Conservation (phyloP, 208 protist genomes). For the Leishmania turanica region DNA sequence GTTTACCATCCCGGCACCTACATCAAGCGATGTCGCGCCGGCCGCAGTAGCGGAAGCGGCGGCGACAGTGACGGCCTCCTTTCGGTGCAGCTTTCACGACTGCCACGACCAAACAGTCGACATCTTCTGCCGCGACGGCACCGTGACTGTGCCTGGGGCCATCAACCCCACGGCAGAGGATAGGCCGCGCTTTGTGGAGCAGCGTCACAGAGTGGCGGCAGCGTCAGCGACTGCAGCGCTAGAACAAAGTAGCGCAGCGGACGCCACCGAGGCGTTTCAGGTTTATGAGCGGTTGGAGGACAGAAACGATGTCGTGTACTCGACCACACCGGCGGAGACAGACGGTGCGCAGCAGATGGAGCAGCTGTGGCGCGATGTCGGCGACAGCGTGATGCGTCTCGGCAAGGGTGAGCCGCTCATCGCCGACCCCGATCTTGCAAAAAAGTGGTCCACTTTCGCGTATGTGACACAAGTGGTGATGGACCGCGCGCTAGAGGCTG, state of each 20-base stretch:
- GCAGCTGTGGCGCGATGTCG: constrained; percentile 77
- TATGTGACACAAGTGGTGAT: constrained; percentile 64
- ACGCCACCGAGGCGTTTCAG: constrained; percentile 21
- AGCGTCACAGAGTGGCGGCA: constrained; percentile 13
- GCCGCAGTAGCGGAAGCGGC: not conserved
- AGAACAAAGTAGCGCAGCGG: constrained; percentile 19
- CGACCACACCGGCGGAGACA: constrained; percentile 34
- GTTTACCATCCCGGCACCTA: constrained; percentile 35
- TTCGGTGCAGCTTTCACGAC: constrained; percentile 65
- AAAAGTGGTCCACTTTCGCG: constrained; percentile 49
- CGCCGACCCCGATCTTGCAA: constrained; percentile 47
- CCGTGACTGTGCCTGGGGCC: constrained; percentile 55
- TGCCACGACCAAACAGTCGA: constrained; percentile 62
- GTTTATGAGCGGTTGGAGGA: constrained; percentile 29
- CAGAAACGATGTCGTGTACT: constrained; percentile 32
- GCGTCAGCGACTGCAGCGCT: constrained; percentile 16
- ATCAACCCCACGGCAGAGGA: constrained; percentile 64
- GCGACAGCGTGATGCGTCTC: constrained; percentile 44
- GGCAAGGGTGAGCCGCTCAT: constrained; percentile 44
- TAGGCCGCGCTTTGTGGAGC: constrained; percentile 35
- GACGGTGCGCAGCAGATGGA: constrained; percentile 45
- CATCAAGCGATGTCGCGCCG: not conserved
- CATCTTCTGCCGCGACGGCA: constrained; percentile 48
- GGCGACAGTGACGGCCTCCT: constrained; percentile 41
- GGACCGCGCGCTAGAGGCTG: constrained; percentile 55